Conservation (phyloP, 306 rosid species). For the Gleditsia sinensis region DNA sequence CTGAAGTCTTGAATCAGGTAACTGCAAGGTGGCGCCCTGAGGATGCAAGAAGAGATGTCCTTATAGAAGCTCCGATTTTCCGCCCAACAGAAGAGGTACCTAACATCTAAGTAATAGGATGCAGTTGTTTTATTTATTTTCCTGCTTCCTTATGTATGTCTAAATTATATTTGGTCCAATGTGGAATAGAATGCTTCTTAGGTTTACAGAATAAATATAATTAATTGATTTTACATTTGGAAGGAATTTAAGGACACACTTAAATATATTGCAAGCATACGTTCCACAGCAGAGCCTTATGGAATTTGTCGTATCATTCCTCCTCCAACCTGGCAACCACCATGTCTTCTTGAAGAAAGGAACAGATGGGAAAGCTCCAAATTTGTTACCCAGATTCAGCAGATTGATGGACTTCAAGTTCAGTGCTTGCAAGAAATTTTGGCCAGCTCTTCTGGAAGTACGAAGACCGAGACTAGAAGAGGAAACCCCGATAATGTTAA, state of each 20-base stretch:
- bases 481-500: constrained; percentile 41
- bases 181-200: constrained; percentile 33
- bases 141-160: constrained; percentile 27
- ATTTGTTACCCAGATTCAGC: constrained; percentile 64
- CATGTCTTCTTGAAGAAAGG: constrained; percentile 47
- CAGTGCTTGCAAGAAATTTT: constrained; percentile 36
- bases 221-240: constrained; percentile 35
- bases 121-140: constrained; percentile 7
- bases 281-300: constrained; percentile 58
- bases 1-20: constrained; percentile 59
- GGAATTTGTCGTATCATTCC: constrained; percentile 93
- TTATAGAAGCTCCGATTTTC: constrained; percentile 71
- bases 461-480: constrained; percentile 55
- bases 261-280: constrained; percentile 69
- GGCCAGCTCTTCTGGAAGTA: constrained; percentile 27
- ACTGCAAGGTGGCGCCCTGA: constrained; percentile 80
- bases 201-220: constrained; percentile 13
- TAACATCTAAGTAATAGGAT: constrained; percentile 28
- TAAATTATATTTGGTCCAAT: constrained; percentile 26
- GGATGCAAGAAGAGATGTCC: constrained; percentile 57
- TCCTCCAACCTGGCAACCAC: constrained; percentile 72
- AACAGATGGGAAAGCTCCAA: constrained; percentile 52
- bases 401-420: constrained; percentile 64
- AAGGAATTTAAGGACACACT: constrained; percentile 80
- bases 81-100: constrained; percentile 83